Conservation (phyloP, 2,329 filamentous ascomycete genomes). For the Macrophomina tecta region DNA sequence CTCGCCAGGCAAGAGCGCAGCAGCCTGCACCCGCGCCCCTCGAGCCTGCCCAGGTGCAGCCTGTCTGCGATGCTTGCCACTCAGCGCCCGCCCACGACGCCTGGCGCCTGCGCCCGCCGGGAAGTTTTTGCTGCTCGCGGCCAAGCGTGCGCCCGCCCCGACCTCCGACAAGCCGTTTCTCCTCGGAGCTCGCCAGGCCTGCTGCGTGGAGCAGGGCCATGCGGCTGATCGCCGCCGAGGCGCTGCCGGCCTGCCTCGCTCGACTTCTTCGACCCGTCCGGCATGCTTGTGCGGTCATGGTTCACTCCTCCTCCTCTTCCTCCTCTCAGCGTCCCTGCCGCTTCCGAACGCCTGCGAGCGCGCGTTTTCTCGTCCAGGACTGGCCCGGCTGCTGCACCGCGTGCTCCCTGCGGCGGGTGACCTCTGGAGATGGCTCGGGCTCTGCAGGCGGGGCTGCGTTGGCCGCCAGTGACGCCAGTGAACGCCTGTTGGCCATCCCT, state of each 20-base stretch:
- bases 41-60: slow-evolving; percentile 9
- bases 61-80: slow-evolving; percentile 19
- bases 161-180: slow-evolving; percentile 24
- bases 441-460: slow-evolving; percentile 16
- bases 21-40: neutral
- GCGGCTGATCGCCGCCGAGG: slow-evolving; percentile 8
- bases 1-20: neutral
- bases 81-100: slow-evolving; percentile 3
- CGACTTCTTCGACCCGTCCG: neutral
- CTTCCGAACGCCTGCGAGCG: neutral
- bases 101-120: slow-evolving; percentile 16
- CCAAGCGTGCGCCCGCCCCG: slow-evolving; percentile 2
- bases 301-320: neutral
- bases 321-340: neutral
- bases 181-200: slow-evolving; percentile 25
- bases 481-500: slow-evolving; percentile 18
- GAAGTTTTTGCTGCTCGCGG: slow-evolving; percentile 15
- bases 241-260: neutral
- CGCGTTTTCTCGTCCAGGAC: neutral
- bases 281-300: neutral
- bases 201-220: slow-evolving; percentile 7
- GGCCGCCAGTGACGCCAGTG: slow-evolving; percentile 26
- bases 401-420: slow-evolving; percentile 13
- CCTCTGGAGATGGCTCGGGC: slow-evolving; percentile 18
- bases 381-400: slow-evolving; percentile 8